A percentile compares a stretch with the other conserved stretches of the same genome.
phyloP scores from a whole-genome alignment of 345 rosid species.

The Hibiscus trionum region DNA sequence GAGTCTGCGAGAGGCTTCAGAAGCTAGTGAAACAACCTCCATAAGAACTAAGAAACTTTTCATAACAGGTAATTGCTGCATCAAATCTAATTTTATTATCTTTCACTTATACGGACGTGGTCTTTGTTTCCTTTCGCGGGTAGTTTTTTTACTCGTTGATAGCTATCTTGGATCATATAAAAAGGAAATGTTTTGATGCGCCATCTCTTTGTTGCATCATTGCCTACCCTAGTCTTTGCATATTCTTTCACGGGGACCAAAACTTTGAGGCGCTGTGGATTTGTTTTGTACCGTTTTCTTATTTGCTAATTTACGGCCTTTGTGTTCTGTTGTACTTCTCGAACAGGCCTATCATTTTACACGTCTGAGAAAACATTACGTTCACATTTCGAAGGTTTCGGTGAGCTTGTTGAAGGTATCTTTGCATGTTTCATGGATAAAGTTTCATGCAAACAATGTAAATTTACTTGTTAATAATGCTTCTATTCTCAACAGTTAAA shows the following conservation, averaged over 20 bases:
- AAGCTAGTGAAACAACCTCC: conserved; percentile 24
- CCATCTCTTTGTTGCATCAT: not conserved
- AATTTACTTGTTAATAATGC: conserved; percentile 4
- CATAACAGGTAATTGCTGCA: conserved; percentile 56
- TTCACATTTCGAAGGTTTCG: conserved; percentile 82
- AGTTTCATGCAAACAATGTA: not conserved
- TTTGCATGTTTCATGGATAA: not conserved
- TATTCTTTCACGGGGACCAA: not conserved
- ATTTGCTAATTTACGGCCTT: conserved; percentile 7
- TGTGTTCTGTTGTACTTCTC: not conserved
- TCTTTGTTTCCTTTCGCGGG: not conserved
- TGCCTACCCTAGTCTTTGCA: not conserved
- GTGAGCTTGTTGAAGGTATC: conserved; percentile 83
- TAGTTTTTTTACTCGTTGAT: not conserved
- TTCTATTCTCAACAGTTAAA: conserved; percentile 42
- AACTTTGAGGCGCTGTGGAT: not conserved
- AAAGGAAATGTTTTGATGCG: not conserved
- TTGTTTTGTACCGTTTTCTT: not conserved
- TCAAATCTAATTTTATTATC: not conserved
- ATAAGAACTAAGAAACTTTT: conserved; percentile 77
- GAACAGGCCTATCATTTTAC: conserved; percentile 79
- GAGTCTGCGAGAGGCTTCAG: conserved; percentile 22
- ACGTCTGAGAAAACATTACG: conserved; percentile 92
- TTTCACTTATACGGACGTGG: not conserved
- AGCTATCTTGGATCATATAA: not conserved